Conservation (phyloP, 768 basidiomycete species). For the Crassisporium funariophilum region DNA sequence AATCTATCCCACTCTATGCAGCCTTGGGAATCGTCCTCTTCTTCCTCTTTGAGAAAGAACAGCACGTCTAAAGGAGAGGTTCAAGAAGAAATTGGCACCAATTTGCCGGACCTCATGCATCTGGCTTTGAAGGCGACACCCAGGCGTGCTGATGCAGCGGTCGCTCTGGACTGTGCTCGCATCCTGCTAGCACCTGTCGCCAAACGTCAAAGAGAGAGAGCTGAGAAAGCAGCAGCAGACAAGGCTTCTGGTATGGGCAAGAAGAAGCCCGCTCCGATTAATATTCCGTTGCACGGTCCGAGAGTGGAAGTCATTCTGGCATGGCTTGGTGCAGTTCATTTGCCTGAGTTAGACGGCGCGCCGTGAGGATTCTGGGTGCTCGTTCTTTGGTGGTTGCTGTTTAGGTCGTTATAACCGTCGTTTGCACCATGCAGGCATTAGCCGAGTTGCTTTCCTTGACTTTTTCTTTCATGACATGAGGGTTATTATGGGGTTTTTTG, state of each 20-base stretch:
- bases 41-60: slow-evolving; percentile 14
- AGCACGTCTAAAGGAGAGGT: slow-evolving; percentile 13
- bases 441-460: too few species aligned
- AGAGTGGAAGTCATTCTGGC: slow-evolving; percentile 84
- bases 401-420: too few species aligned
- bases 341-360: slow-evolving; percentile 68
- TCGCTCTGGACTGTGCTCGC: slow-evolving; percentile 67
- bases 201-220: slow-evolving; percentile 61
- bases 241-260: slow-evolving; percentile 44
- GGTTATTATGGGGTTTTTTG: too few species aligned
- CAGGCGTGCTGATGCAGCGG: slow-evolving; percentile 43
- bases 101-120: too few species aligned
- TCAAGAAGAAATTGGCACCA: too few species aligned
- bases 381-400: too few species aligned
- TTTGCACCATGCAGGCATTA: too few species aligned
- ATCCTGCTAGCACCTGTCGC: slow-evolving; percentile 74
- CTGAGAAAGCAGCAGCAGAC: slow-evolving; percentile 52
- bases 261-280: slow-evolving; percentile 69
- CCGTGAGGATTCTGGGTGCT: too few species aligned
- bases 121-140: too few species aligned
- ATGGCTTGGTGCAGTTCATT: slow-evolving; percentile 81
- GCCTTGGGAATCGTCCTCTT: slow-evolving; percentile 9
- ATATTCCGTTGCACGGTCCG: slow-evolving; percentile 83
- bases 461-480: too few species aligned
- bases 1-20: background rate